phyloP scores from a whole-genome alignment of 768 basidiomycete species.

The Xerocomellus intermedius region DNA sequence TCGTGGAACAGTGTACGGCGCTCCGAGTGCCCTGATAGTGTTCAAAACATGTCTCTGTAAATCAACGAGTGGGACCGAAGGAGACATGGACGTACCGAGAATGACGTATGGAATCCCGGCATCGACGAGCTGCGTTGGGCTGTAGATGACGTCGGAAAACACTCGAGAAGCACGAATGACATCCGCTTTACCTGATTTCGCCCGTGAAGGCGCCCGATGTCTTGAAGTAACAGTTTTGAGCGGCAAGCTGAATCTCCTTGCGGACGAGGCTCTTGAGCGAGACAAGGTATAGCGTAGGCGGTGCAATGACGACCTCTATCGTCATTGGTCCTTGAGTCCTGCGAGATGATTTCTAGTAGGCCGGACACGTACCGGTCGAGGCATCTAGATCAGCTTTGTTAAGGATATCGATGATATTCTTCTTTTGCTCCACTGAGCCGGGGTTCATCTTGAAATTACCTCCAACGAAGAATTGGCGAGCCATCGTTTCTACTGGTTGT shows the following conservation, averaged over 20 bases:
- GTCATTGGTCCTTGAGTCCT: constrained; percentile 9
- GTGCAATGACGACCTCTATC: constrained; percentile 90
- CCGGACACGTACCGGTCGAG: constrained; percentile 56
- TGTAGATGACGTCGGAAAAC: constrained; percentile 28
- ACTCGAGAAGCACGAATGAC: neutral
- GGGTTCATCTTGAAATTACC: constrained; percentile 99
- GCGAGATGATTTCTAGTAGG: neutral
- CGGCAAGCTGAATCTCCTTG: constrained; percentile 74
- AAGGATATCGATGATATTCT: constrained; percentile 61
- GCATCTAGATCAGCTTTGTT: constrained; percentile 81
- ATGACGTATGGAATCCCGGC: constrained; percentile 90
- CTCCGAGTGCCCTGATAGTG: constrained; percentile 83
- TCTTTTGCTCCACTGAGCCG: constrained; percentile 58
- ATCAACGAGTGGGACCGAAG: neutral
- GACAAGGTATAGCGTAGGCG: constrained; percentile 86
- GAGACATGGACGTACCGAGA: constrained; percentile 53
- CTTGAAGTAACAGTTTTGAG: constrained; percentile 90
- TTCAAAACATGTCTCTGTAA: neutral
- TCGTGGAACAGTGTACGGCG: constrained; percentile 92
- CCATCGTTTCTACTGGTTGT: constrained; percentile 40
- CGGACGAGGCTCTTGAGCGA: constrained; percentile 60
- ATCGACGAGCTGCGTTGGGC: constrained; percentile 82
- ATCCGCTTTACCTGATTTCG: constrained; percentile 74
- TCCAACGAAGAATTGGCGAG: constrained; percentile 90
- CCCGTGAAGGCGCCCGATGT: constrained; percentile 91